A percentile compares a stretch with the other conserved stretches of the same genome.
phyloP scores from a whole-genome alignment of 2,329 filamentous ascomycete species.

The Aspergillus cejpii region DNA sequence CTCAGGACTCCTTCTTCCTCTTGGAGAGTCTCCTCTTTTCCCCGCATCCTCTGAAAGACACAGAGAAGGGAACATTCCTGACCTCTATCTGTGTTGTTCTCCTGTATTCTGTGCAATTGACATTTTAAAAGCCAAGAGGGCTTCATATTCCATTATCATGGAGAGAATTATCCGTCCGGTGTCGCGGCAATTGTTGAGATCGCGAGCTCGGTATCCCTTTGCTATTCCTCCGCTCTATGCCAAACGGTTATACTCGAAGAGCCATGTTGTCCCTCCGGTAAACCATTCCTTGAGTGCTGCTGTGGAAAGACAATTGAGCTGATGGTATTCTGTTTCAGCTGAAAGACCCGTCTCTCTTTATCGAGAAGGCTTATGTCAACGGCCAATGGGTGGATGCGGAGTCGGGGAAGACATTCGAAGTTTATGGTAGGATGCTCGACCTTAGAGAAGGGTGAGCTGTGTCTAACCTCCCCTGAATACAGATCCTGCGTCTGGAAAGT shows the following conservation, averaged over 20 bases:
- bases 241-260: constrained; percentile 39
- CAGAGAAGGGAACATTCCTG: not conserved
- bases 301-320: not conserved
- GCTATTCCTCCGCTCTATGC: constrained; percentile 28
- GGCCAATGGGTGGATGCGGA: constrained; percentile 83
- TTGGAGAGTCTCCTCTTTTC: not conserved
- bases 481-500: constrained; percentile 76
- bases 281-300: constrained; percentile 6
- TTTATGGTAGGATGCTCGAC: constrained; percentile 61
- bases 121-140: not conserved
- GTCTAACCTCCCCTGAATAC: constrained; percentile 2
- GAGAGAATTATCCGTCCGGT: constrained; percentile 33
- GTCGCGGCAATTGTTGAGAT: constrained; percentile 32
- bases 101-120: not conserved
- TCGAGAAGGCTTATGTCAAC: constrained; percentile 79
- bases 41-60: not conserved
- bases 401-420: constrained; percentile 87
- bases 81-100: not conserved
- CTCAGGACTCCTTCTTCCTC: not conserved
- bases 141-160: constrained; percentile 19
- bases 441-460: too few relatives aligned
- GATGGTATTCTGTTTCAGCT: constrained; percentile 46
- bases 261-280: constrained; percentile 38
- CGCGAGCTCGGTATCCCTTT: constrained; percentile 33
- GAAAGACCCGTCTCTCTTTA: constrained; percentile 74